Evolutionary conservation across 257 asterid genomes (phyloP), one percentile per base, ranked within the genome.

Genomic region (Capsicum chinense): DNA sequence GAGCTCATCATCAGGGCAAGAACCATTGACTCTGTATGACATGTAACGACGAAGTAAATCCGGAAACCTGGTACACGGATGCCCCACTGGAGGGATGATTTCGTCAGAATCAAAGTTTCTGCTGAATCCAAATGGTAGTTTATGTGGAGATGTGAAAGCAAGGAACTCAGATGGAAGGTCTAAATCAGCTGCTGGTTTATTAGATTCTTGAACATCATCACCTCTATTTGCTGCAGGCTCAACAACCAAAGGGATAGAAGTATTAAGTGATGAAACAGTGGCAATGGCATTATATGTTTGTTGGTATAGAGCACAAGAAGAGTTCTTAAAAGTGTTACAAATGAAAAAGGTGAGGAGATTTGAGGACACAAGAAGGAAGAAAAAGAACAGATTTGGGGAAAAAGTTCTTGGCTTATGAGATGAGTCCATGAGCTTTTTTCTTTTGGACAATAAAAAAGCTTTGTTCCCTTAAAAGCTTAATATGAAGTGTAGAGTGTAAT

Each of bases 1-100:
- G 44, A 89, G 86, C 84, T 93, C 96, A 79, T 93, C 97, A 56
- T 90, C 94, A 2, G 97, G 97, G 88, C 97, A 92, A 1, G 92
- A 89, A 5, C 93, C 94, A 79, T 90, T 90, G 83, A 92, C 89
- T 59, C 80, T n/a, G 86, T 92, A 92, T 0, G 93, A 78, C 96
- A 92, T 91, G 90, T 83, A 93, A 26, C 74, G 88, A 73, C 82
- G 85, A 85, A 93, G 93, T 60, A 89, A 90, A 56, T 67, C 81
- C 0, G 76, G 84, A 62, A 89, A 88, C 66, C 37, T 78, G 2
- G 90, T 85, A 89, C 97, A 93, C 0, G 94, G 84, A 81, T 85
- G 80, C 21, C 96, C 96, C 0, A 90, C 93, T 0, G 97, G 92
- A 13, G 97, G 93, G 59, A 83, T 73, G 84, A 92, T 86, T 54